Evolutionary conservation across 306 rosid species (phyloP).

Genomic region (Luffa acutangula): DNA sequence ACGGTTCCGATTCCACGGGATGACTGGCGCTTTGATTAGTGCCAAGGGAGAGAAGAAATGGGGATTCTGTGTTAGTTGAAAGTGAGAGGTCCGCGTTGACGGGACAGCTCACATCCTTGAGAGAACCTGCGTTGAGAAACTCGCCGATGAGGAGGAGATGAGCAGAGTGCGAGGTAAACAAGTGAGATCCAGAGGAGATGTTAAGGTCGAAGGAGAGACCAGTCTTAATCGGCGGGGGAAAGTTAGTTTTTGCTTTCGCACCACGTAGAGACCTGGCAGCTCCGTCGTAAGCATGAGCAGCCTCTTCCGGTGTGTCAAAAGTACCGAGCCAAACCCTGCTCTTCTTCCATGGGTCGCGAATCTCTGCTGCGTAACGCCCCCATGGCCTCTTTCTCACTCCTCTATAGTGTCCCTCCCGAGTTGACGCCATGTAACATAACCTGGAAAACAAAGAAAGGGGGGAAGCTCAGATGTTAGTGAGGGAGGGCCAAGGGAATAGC

Average conservation of each 20-base stretch:
- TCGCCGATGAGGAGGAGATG: background rate
- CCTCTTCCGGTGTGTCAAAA: slow-evolving; percentile 39
- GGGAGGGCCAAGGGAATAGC: background rate
- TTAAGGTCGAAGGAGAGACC: background rate
- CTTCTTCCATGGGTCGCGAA: slow-evolving; percentile 37
- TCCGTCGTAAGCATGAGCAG: slow-evolving; percentile 40
- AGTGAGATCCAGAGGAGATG: background rate
- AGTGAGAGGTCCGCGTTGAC: background rate
- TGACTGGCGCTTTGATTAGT: background rate
- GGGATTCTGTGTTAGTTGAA: background rate
- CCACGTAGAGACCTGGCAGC: slow-evolving; percentile 37
- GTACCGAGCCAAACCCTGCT: slow-evolving; percentile 46
- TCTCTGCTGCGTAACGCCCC: slow-evolving; percentile 51
- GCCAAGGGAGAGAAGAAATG: background rate
- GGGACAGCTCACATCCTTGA: background rate
- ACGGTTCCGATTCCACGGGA: background rate
- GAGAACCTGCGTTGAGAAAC: background rate
- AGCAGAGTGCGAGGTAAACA: background rate
- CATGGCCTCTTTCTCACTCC: slow-evolving; percentile 46
- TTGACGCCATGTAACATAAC: background rate
- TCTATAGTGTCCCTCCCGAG: slow-evolving; percentile 27
- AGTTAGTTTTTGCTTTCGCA: slow-evolving; percentile 41
- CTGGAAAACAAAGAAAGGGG: background rate
- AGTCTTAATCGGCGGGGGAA: slow-evolving; percentile 20
- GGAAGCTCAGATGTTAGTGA: background rate